Percentiles rank a stretch among this genome's conserved stretches.
phyloP scores from a whole-genome alignment of 1,284 basidiomycete species.

The Irpex sp. region DNA sequence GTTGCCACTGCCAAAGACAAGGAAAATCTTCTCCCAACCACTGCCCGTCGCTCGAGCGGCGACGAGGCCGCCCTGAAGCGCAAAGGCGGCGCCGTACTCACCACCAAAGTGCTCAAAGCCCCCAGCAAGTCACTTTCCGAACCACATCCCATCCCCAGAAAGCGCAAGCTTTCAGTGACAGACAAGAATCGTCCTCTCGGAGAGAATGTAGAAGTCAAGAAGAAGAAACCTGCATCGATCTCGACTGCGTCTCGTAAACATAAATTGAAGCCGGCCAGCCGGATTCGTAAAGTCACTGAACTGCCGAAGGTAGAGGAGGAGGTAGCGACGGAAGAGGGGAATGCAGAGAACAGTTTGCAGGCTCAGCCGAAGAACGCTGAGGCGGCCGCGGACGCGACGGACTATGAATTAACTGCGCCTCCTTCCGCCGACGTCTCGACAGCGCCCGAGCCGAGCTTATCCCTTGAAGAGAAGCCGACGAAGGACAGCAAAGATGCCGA shows the following conservation, averaged over 20 bases:
- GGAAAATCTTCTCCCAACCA: constrained; percentile 73
- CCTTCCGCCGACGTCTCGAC: constrained; percentile 62
- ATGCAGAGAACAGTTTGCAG: constrained; percentile 21
- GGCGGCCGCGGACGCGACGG: constrained; percentile 46
- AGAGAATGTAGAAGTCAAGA: constrained; percentile 19
- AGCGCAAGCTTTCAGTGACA: constrained; percentile 43
- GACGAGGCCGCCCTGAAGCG: constrained; percentile 51
- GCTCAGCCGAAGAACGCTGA: constrained; percentile 19
- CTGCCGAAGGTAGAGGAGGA: constrained; percentile 39
- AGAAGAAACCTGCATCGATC: constrained; percentile 2
- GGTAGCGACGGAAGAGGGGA: constrained; percentile 24
- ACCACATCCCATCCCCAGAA: constrained; percentile 44
- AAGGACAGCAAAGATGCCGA: neutral
- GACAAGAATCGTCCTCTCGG: constrained; percentile 4
- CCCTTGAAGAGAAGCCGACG: constrained; percentile 1
- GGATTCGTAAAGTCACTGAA: constrained; percentile 20
- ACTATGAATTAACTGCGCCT: constrained; percentile 61
- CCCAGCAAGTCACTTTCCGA: constrained; percentile 43
- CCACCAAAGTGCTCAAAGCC: constrained; percentile 45
- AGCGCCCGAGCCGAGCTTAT: constrained; percentile 38
- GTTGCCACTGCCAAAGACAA: constrained; percentile 51
- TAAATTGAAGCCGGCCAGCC: constrained; percentile 17
- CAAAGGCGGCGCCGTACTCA: constrained; percentile 51
- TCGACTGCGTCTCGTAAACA: constrained; percentile 9
- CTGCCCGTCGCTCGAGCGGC: constrained; percentile 51